Conservation (phyloP, 352 stramenopile genomes). For the Globisporangium rhizosaccharum region DNA sequence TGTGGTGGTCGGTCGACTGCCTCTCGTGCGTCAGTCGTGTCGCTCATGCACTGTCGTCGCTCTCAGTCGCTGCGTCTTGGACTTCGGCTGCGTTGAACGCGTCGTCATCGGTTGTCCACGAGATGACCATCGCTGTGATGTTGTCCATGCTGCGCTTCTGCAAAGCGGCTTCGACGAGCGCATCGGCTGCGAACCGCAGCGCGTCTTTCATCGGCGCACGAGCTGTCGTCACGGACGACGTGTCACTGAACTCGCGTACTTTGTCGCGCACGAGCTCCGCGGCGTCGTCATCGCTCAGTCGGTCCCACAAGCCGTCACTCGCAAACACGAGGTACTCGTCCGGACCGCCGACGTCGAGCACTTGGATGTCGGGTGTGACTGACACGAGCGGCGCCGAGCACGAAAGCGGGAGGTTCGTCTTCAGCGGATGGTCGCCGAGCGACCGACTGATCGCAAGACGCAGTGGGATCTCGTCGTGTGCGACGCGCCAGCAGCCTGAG, state of each 20-base stretch:
- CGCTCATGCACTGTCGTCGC: background rate
- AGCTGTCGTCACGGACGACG: constrained; percentile 2
- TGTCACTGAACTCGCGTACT: constrained; percentile 28
- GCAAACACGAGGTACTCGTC: constrained; percentile 70
- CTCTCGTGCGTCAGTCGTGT: constrained; percentile 2
- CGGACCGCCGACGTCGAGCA: constrained; percentile 48
- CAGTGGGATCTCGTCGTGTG: constrained; percentile 62
- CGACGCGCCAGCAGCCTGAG: constrained; percentile 80
- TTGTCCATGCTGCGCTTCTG: constrained; percentile 77
- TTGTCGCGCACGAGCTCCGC: constrained; percentile 50
- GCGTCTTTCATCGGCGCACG: constrained; percentile 37
- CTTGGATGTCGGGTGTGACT: constrained; percentile 60
- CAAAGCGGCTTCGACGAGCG: constrained; percentile 62
- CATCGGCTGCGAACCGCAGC: constrained; percentile 50
- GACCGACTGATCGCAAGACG: constrained; percentile 74
- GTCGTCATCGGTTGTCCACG: constrained; percentile 26
- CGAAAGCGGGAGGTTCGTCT: constrained; percentile 51
- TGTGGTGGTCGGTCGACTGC: background rate
- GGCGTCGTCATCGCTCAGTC: constrained; percentile 62
- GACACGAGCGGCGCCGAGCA: constrained; percentile 65
- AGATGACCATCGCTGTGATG: constrained; percentile 76
- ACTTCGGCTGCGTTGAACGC: constrained; percentile 15
- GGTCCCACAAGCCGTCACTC: constrained; percentile 77
- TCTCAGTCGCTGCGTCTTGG: constrained; percentile 11
- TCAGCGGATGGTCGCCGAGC: constrained; percentile 74